Evolutionary conservation across 1,284 basidiomycete genomes (phyloP).

Genomic region (Microbotryomycetes sp.): DNA sequence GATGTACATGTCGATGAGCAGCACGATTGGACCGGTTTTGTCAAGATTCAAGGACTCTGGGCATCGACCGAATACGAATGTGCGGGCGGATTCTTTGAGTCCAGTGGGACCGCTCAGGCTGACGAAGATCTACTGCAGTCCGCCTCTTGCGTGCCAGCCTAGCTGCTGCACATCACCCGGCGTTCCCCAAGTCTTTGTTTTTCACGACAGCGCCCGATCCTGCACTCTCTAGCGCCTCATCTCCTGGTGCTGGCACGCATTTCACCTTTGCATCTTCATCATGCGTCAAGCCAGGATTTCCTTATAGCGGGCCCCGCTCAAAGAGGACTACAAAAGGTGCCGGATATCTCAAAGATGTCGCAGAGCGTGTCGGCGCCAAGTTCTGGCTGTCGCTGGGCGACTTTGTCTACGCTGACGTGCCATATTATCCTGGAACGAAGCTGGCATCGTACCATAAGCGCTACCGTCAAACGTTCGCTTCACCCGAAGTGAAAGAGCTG

Average conservation of each 20-base stretch:
- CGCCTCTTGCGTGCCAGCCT: constrained; percentile 48
- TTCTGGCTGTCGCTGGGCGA: constrained; percentile 64
- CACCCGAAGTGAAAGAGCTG: constrained; percentile 44
- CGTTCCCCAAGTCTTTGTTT: constrained; percentile 44
- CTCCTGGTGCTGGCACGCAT: constrained; percentile 39
- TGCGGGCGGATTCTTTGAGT: constrained; percentile 41
- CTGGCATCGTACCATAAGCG: constrained; percentile 54
- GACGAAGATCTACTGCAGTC: constrained; percentile 45
- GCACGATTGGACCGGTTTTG: constrained; percentile 60
- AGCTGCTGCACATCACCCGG: constrained; percentile 49
- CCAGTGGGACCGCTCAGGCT: too few species aligned
- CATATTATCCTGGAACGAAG: constrained; percentile 42
- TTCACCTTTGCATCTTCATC: constrained; percentile 61
- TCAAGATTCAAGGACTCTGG: constrained; percentile 55
- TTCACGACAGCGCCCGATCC: constrained; percentile 66
- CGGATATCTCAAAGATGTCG: constrained; percentile 24
- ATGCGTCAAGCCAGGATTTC: constrained; percentile 45
- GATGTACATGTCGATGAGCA: constrained; percentile 37
- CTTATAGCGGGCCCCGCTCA: constrained; percentile 38
- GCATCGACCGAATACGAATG: constrained; percentile 67
- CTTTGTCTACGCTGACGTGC: constrained; percentile 70
- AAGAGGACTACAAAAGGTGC: constrained; percentile 32
- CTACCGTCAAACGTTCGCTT: constrained; percentile 59
- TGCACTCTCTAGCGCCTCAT: constrained; percentile 43
- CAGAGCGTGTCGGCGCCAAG: constrained; percentile 20